phyloP scores from a whole-genome alignment of 352 stramenopile genomes.

The Globisporangium spiculum region DNA sequence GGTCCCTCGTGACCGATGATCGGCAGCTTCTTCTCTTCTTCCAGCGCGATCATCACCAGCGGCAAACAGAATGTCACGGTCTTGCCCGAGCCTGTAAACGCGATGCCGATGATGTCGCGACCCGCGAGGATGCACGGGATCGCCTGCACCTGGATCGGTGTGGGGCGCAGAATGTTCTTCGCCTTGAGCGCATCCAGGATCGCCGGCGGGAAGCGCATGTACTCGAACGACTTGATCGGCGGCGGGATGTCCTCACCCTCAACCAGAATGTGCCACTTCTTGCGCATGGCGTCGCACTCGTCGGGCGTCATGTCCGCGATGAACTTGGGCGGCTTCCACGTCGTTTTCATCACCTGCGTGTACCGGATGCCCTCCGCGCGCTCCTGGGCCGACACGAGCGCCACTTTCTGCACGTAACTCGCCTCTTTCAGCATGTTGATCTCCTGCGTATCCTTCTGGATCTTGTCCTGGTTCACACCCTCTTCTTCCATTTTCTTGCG shows the following conservation, averaged over 20 bases:
- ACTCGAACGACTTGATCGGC: conserved; percentile 96
- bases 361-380: conserved; percentile 92
- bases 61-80: conserved; percentile 98
- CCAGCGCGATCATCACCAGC: conserved; percentile 95
- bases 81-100: conserved; percentile 98
- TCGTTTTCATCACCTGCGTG: conserved; percentile 86
- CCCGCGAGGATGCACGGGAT: conserved; percentile 96
- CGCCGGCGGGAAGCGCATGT: conserved; percentile 95
- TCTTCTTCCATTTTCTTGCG: conserved; percentile 70
- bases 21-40: conserved; percentile 95
- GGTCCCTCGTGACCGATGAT: conserved; percentile 94
- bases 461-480: conserved; percentile 77
- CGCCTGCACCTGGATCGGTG: conserved; percentile 98
- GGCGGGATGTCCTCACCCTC: conserved; percentile 95
- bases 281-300: conserved; percentile 89
- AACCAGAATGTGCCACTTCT: conserved; percentile 98
- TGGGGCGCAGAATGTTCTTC: conserved; percentile 97
- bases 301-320: conserved; percentile 87
- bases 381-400: conserved; percentile 92
- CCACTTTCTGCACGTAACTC: conserved; percentile 95
- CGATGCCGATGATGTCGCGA: conserved; percentile 98
- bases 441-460: conserved; percentile 85
- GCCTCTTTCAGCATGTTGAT: conserved; percentile 94
- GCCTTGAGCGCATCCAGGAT: conserved; percentile 91
- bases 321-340: conserved; percentile 87